Evolutionary conservation across 805 yeast genomes (phyloP), one percentile per base, ranked within the genome.

Genomic region (Diddensiella santjacobensis): DNA sequence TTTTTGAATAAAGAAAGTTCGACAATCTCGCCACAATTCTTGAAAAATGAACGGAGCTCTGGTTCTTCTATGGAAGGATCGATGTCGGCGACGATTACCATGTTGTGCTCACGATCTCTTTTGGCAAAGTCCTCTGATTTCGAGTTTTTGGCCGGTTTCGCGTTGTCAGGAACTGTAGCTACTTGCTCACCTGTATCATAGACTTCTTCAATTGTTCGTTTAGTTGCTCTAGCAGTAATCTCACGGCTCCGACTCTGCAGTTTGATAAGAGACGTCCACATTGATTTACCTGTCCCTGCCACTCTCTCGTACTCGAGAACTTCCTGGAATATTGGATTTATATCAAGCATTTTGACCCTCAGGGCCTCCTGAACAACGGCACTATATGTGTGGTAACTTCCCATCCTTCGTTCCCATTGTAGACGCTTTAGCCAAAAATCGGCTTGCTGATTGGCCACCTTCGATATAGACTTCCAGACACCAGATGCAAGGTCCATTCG

Each of bases 81-180:
- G 2, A 85, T 55, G 35, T 77, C 72, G 1, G 66, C 60, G 0
- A 84, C 80, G n/a, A 79, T 64, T 0, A 85, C 74, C 0, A 85
- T 72, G 13, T 72, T 68, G 22, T 74, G 66, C 62, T 87, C 95
- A 58, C 95, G 64, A 47, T 79, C 77, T 55, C 87, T 68, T 6
- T 15, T 35, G 8, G 31, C 8, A 8, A 8, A 13, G 15, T 35
- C 20, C 38, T 35, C 38, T 8, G 24, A 6, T 53, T 47, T 42
- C 43, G 48, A 22, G 36, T 31, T 26, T 47, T 52, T 40, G 40
- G 49, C 19, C 43, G 41, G 37, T 44, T 29, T 46, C 38, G 18
- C 20, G 22, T 20, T 47, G 11, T 52, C 40, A 15, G 13, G 36
- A 17, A 18, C 40, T 8, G 15, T 13, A 6, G 15, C 41, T 6